Base-by-base conservation (phyloP, 2,329 filamentous ascomycete genomes). In the Botryosphaeria dothidea region DNA sequence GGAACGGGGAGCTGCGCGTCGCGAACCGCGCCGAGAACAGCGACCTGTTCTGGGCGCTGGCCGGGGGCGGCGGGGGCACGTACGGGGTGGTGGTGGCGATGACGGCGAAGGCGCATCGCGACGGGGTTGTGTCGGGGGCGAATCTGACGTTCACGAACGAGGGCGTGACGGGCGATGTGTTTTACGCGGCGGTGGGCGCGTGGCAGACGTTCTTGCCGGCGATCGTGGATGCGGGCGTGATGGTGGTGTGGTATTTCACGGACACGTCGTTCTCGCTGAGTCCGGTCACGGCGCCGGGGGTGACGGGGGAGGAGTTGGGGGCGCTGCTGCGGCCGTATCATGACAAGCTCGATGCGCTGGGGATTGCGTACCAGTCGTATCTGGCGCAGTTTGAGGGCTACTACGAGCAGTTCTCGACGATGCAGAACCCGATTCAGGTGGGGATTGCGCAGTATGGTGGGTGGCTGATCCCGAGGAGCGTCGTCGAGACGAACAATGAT, bases 11-110 rank as follows among this genome's bases (percentile, higher is more conserved):
- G 69, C 2, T 52, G 73, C 17, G 72, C 61, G 21, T 72, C 73
- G 6, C 70, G 71, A 6, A 7, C 8, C 38, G 58, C 69, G 17
- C 69, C 5, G 29, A 72, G 21, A 73, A 77, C 62, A 27, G 67
- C 2, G 75, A 78, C 48, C 70, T 77, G 0, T 78, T 73, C 67
- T 78, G 75, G 76, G 76, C 76, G 11, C 66, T 78, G 1, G 68
- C 66, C 11, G 72, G 72, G 4, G 76, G 74, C 31, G 75, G 75
- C 0, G 74, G 72, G 2, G 72, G 71, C 23, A 75, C 71, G 0
- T 77, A 70, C 51, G 76, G 69, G 15, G 69, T 76, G 17, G 72
- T 76, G 7, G 45, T 72, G 13, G 72, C 73, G 1, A 52, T 75
- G 52, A 77, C 75, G 3, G 67, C 73, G 2, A 71, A 70, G 57